Evolutionary conservation across 129 eudicot species (phyloP).

Genomic region (Rutidosis leptorrhynchoides): DNA sequence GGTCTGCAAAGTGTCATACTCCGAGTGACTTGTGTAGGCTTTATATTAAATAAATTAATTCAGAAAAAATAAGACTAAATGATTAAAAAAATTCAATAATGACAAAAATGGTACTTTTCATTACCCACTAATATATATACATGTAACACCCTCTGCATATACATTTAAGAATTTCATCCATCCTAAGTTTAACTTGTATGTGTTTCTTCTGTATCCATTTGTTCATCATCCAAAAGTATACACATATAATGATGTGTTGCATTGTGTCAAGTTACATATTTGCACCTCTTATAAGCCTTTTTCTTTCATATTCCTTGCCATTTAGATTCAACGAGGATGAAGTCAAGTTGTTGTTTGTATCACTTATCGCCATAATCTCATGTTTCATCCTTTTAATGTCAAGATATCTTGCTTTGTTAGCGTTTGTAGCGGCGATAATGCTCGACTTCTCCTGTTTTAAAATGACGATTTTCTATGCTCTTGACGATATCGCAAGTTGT

Average conservation of each 20-base stretch:
- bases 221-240: too few species aligned
- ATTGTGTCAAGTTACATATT: neutral
- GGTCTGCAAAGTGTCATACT: neutral
- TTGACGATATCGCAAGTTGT: neutral
- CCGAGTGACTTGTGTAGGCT: too few species aligned
- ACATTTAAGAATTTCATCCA: too few species aligned
- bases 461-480: neutral
- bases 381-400: slow-evolving; percentile 6
- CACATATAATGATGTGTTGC: neutral
- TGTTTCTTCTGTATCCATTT: too few species aligned
- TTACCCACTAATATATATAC: too few species aligned
- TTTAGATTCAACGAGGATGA: slow-evolving; percentile 26
- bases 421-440: neutral
- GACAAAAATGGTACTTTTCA: too few species aligned
- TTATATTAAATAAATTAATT: too few species aligned
- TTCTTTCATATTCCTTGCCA: slow-evolving; percentile 16
- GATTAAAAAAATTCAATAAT: too few species aligned
- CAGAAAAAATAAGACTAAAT: too few species aligned
- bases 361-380: neutral
- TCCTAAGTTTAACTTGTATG: too few species aligned
- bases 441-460: neutral
- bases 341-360: slow-evolving; percentile 18
- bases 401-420: neutral
- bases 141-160: too few species aligned
- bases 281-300: slow-evolving; percentile 2